Evolutionary conservation across 2,329 filamentous ascomycete species (phyloP), one percentile per base, ranked within the genome.

Genomic region (Colletotrichum magnum): DNA sequence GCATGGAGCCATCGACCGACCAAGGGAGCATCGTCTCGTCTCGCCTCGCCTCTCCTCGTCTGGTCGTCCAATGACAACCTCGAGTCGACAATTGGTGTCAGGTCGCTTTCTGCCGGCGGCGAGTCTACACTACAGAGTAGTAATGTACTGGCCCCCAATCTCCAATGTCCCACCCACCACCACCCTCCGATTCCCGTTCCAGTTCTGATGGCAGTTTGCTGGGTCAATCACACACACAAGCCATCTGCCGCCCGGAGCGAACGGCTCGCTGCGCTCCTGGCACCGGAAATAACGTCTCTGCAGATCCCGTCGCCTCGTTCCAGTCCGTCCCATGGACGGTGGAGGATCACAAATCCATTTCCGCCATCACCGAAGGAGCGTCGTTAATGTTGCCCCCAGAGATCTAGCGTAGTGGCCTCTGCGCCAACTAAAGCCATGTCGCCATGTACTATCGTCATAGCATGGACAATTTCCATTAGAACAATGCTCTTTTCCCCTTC

Each of bases 281-380:
- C 51, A 56, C 58, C 64, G 64, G 64, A 54, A 62, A 63, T 63
- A 67, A 63, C 58, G 39, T 53, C 53, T 54, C 28, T 51, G 48
- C 41, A 59, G 53, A 68, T 65, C 48, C 24, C 36, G 16, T 50
- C 24, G 47, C 39, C 48, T 41, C 41, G 47, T 54, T 43, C 32
- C 7, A 32, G 39, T 43, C 43, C 48, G 21, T n/a, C 41, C 41
- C 13, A 43, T n/a, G 41, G 15, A 43, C 41, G 13, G 1, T 43
- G 36, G 52, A 26, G 47, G 60, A 45, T 39, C 36, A 52, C 43
- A 32, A 41, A 64, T 57, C 26, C 52, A 45, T 43, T 36, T 45
- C 59, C 64, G 52, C 52, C 59, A 13, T 36, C 21, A n/a, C 16
- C 41, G 41, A 43, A 43, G 41, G 32, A 36, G 32, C 10, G 32